Evolutionary conservation across 2,329 filamentous ascomycete genomes (phyloP), one percentile per base, ranked within the genome.

Genomic region (Fusarium incarnatum): DNA sequence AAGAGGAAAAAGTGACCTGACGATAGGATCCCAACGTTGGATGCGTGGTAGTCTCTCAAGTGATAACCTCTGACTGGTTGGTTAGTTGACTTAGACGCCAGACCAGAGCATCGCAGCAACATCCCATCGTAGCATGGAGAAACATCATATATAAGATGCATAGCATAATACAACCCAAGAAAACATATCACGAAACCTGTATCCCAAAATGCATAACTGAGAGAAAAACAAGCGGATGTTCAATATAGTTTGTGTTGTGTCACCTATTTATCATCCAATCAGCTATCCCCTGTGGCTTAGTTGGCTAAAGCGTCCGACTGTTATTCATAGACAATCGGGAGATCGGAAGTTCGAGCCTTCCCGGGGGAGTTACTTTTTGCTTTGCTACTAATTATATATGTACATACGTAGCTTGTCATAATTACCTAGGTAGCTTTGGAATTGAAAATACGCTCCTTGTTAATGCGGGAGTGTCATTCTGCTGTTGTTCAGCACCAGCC

Each of bases 301-400:
- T 71, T 71, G 68, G 68, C 68, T 71, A 71, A 71, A 71, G 68
- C 68, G 68, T 71, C 68, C 68, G 68, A 71, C 68, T 71, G 68
- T 71, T 71, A 71, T 68, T 57, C 23, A 52, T 52, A 73, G 70
- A 73, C 70, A 73, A 75, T 75, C 73, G 72, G 69, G 71, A 75
- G 73, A 75, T 75, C 73, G 71, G 69, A 73, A 75, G 73, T 75
- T 75, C 73, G 73, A 75, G 65, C 73, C 73, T 75, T 75, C 67
- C 73, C 73, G 73, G 73, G 73, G 73, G 73, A 75, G 67, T 46
- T 20, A 41, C n/a, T 46, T 59, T 66, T 66, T 55, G 27, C 2
- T 3, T 18, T 23, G 9, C 13, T 27, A 15, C 12, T 11, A 4
- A 20, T 13, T 22, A 22, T 25, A 12, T 6, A n/a, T 34, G 3